Conservation (phyloP, 495 filamentous ascomycete species). For the Penicillium tannophilum region DNA sequence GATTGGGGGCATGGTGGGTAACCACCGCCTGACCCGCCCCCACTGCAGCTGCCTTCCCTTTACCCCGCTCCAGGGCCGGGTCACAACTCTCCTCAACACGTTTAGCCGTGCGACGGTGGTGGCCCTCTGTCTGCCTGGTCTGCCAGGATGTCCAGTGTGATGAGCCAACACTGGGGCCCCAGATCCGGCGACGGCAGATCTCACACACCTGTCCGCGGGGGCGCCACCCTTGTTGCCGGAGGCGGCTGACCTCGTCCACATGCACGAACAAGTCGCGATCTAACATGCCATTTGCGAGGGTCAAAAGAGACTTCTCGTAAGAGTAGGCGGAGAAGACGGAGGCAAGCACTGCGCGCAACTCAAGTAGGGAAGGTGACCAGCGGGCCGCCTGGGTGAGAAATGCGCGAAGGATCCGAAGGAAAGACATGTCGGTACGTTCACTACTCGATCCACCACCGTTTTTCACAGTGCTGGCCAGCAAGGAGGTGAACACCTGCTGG, state of each 20-base stretch:
- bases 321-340: conserved; percentile 94
- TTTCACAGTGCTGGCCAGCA: conserved; percentile 68
- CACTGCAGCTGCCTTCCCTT: conserved; percentile 45
- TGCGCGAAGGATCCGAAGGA: conserved; percentile 84
- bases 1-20: conserved; percentile 10
- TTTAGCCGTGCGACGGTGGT: conserved; percentile 36
- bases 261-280: conserved; percentile 89
- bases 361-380: conserved; percentile 82
- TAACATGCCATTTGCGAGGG: conserved; percentile 80
- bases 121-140: conserved; percentile 53
- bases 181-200: conserved; percentile 77
- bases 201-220: conserved; percentile 85
- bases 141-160: conserved; percentile 83
- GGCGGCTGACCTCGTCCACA: conserved; percentile 70
- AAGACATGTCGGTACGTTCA: conserved; percentile 65
- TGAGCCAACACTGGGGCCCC: conserved; percentile 84
- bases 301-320: conserved; percentile 85
- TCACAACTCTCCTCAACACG: conserved; percentile 33
- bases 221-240: conserved; percentile 88
- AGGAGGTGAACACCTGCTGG: conserved; percentile 86
- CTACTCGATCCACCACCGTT: conserved; percentile 34
- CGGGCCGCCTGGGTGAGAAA: conserved; percentile 84
- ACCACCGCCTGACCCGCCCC: conserved; percentile 22
- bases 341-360: conserved; percentile 79
- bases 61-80: conserved; percentile 35